Conservation (phyloP, 768 basidiomycete species). For the Dendrothele bispora region DNA sequence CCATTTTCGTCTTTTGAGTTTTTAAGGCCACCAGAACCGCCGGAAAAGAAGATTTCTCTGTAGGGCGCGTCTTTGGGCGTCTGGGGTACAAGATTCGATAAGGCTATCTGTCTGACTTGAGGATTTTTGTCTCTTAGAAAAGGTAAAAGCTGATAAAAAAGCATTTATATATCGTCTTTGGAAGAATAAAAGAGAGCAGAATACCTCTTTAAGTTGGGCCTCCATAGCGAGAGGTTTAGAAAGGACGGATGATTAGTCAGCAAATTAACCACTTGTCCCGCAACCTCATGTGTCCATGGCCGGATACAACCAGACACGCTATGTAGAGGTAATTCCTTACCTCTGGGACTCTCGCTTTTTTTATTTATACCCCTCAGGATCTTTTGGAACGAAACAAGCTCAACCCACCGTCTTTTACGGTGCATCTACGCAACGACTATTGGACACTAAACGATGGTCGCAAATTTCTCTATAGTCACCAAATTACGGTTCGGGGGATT, state of each 20-base stretch:
- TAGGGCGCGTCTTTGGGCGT: conserved; percentile 71
- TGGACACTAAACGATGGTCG: conserved; percentile 83
- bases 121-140: conserved; percentile 88
- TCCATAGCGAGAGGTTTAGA: conserved; percentile 31
- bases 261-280: neutral
- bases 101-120: conserved; percentile 82
- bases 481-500: conserved; percentile 52
- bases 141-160: conserved; percentile 60
- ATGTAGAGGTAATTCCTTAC: conserved; percentile 31
- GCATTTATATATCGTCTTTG: conserved; percentile 1
- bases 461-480: conserved; percentile 81
- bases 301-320: conserved; percentile 73
- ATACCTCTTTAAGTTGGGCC: conserved; percentile 26
- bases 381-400: conserved; percentile 57
- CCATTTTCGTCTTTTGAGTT: conserved; percentile 63
- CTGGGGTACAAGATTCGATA: conserved; percentile 80
- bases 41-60: conserved; percentile 73
- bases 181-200: neutral
- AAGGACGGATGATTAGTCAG: neutral
- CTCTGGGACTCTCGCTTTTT: neutral
- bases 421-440: conserved; percentile 76
- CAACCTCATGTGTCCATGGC: conserved; percentile 43
- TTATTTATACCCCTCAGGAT: conserved; percentile 34
- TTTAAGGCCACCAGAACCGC: conserved; percentile 56
- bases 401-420: conserved; percentile 71